A percentile compares a stretch with the other conserved stretches of the same genome.
phyloP scores from a whole-genome alignment of 2,329 filamentous ascomycete species.

The Neoscytalidium dimidiatum region DNA sequence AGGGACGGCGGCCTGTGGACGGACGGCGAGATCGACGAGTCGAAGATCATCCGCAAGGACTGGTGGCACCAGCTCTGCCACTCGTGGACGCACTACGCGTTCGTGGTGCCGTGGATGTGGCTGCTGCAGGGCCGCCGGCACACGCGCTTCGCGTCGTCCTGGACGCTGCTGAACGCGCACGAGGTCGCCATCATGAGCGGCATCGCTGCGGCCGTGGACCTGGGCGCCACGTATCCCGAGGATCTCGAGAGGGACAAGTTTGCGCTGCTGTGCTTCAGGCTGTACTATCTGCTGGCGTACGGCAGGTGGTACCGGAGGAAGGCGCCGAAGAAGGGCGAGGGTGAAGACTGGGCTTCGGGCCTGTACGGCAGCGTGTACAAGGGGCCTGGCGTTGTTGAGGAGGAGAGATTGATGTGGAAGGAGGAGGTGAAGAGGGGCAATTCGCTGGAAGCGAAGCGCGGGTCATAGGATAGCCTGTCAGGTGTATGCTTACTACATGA shows the following conservation, averaged over 20 bases:
- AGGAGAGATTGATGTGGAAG: slow-evolving; percentile 59
- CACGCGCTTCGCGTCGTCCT: slow-evolving; percentile 66
- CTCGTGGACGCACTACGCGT: slow-evolving; percentile 63
- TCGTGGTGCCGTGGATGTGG: slow-evolving; percentile 72
- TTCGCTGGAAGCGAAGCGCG: not conserved
- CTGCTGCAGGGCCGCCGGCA: slow-evolving; percentile 66
- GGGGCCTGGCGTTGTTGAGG: slow-evolving; percentile 57
- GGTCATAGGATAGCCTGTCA: not conserved
- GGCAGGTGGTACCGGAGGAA: slow-evolving; percentile 60
- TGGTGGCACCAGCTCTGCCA: slow-evolving; percentile 71
- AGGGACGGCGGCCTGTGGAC: slow-evolving; percentile 59
- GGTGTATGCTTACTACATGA: not conserved
- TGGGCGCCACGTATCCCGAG: slow-evolving; percentile 65
- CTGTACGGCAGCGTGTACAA: slow-evolving; percentile 61
- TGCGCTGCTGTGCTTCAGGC: slow-evolving; percentile 60
- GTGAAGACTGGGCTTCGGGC: slow-evolving; percentile 59
- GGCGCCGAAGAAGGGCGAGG: slow-evolving; percentile 49
- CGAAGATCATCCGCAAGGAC: slow-evolving; percentile 63
- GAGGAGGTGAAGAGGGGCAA: slow-evolving; percentile 35
- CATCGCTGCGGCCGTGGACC: slow-evolving; percentile 68
- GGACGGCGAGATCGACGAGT: slow-evolving; percentile 58
- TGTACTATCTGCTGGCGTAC: slow-evolving; percentile 64
- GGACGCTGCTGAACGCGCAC: slow-evolving; percentile 71
- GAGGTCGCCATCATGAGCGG: slow-evolving; percentile 71
- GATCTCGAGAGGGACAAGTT: slow-evolving; percentile 65